phyloP scores from a whole-genome alignment of 257 asterid genomes.

The Capsicum pubescens region DNA sequence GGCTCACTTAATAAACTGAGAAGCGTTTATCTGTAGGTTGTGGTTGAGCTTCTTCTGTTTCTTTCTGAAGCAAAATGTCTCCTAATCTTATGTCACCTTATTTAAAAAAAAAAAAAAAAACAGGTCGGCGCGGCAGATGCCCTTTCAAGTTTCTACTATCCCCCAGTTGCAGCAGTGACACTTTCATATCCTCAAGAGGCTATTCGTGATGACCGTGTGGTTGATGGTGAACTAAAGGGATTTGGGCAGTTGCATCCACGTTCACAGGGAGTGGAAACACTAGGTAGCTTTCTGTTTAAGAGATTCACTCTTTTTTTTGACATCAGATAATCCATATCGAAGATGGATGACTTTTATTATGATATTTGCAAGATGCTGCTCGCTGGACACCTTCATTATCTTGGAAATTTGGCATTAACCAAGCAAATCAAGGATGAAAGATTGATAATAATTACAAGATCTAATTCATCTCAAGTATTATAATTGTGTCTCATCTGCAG shows the following conservation, averaged over 20 bases:
- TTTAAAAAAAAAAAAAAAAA: background rate
- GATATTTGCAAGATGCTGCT: conserved; percentile 11
- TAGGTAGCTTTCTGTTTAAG: conserved; percentile 54
- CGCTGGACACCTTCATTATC: conserved; percentile 2
- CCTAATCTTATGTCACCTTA: background rate
- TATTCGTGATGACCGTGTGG: conserved; percentile 69
- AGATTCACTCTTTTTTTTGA: background rate
- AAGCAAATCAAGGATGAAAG: background rate
- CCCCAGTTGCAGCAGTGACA: conserved; percentile 96
- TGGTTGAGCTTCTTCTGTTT: conserved; percentile 7
- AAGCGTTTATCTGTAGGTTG: background rate
- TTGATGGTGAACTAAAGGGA: conserved; percentile 90
- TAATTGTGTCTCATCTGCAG: conserved; percentile 49
- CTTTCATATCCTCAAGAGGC: conserved; percentile 90
- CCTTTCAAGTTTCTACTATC: conserved; percentile 76
- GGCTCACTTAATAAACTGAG: conserved; percentile 19
- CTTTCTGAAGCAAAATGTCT: conserved; percentile 3
- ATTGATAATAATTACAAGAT: background rate
- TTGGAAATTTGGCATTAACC: background rate
- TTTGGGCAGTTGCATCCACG: conserved; percentile 99
- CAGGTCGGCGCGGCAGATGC: conserved; percentile 86
- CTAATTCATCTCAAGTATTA: background rate
- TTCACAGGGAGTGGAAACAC: conserved; percentile 94
- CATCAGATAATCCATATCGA: background rate
- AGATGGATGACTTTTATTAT: background rate